Evolutionary conservation across 2,329 filamentous ascomycete genomes (phyloP), one percentile per base, ranked within the genome.

Genomic region (Aspergillus eucalypticola): DNA sequence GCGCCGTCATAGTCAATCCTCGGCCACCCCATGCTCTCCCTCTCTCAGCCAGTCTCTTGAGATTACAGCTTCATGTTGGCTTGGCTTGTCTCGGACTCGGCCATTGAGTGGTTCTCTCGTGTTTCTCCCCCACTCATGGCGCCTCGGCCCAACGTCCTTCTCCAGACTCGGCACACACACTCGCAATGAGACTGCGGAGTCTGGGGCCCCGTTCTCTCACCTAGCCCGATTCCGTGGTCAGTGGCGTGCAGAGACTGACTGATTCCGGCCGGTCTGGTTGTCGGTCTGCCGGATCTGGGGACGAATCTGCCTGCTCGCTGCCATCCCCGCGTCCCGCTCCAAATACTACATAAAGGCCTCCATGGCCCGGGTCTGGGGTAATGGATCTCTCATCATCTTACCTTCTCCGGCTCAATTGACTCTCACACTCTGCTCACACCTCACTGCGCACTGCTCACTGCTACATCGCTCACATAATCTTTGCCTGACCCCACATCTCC

Each of bases 201-300:
- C 42, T 54, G 7, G 57, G 25, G 52, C 15, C 25, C 53, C 29
- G 35, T 17, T 44, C 58, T 13, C 32, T 11, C 32, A 42, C 54
- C 54, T 44, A 35, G 46, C 41, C 46, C 38, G 54, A 42, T 53
- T 19, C 41, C 41, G 41, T 23, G 41, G 23, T 8, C 17, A 23
- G 41, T 44, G 41, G 41, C 41, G 41, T 7, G 50, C 51, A 53
- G 27, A 27, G 42, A 39, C 54, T 60, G 60, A 39, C 60, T 60
- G 60, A 44, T 60, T 62, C 54, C 60, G 58, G 58, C 27, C 54
- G 39, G 39, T 39, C 15, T 51, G 51, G 56, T 55, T 57, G 57
- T 58, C 46, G 32, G 49, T 8, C 13, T 46, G 56, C 57, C 60
- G 56, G 60, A 55, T 52, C 46, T 60, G 44, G 57, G 41, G 49